Base-by-base conservation (phyloP, 495 filamentous ascomycete genomes). In the Cenococcum geophilum region DNA sequence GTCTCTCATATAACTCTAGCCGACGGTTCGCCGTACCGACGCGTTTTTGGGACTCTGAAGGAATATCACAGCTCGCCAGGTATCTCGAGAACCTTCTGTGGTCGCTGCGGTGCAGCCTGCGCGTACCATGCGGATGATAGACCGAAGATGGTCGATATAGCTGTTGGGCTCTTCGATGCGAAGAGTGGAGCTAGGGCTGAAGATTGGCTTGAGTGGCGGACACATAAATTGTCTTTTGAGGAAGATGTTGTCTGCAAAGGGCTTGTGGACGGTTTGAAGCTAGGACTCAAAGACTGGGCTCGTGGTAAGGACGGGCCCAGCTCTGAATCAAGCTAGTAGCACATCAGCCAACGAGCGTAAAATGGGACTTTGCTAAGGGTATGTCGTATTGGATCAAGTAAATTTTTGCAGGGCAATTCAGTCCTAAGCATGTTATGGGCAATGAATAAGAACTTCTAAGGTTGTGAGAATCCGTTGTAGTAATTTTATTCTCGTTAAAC, bases 161-260 rank as follows among this genome's bases (percentile, higher is more conserved):
- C 82, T 64, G 77, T 81, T 14, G 86, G 86, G 12, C 64, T 89
- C 59, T 66, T 89, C 16, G 75, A 76, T 37, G 77, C 77, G 0
- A 57, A 56, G 5, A 73, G 76, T 42, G 82, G 82, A 2, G 78
- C 79, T 0, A 74, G 81, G 50, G 83, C 79, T 12, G 80, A 84
- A 70, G 62, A 71, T 1, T 87, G 81, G 83, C 57, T 89, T 47
- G 77, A 83, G 20, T 91, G 86, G 86, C 77, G 75, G 70, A 79
- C 72, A 20, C 20, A 40, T 4, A 60, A 50, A 40, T 21, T 51
- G 5, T 43, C 43, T 8, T 62, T 16, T 11, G 45, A 60, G 45
- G 57, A 63, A 49, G 65, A 67, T 55, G 22, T 20, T 22, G 27
- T 45, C 10, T 63, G 57, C 55, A 37, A 57, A 40, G 53, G 45